phyloP scores from a whole-genome alignment of 352 stramenopile species.

The Phytophthora palmivora region DNA sequence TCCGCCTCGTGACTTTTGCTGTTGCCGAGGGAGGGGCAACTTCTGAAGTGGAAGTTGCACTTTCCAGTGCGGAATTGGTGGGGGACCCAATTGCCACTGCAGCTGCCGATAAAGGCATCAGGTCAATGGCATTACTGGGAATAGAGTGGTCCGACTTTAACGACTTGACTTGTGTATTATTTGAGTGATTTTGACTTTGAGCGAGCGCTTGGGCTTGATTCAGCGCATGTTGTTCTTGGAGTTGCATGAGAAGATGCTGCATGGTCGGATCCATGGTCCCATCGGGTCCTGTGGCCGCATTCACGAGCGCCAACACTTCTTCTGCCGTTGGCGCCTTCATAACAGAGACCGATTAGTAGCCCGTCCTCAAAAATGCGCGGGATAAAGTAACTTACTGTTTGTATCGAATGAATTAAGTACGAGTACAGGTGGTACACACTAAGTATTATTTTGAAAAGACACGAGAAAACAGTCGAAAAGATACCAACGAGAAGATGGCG shows the following conservation, averaged over 20 bases:
- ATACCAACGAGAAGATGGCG: constrained; percentile 17
- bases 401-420: constrained; percentile 8
- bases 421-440: constrained; percentile 1
- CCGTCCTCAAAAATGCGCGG: constrained; percentile 27
- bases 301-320: constrained; percentile 67
- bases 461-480: constrained; percentile 1
- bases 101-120: constrained; percentile 39
- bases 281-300: constrained; percentile 43
- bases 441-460: constrained; percentile 20
- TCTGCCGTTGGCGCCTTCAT: constrained; percentile 61
- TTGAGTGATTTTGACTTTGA: neutral
- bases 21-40: constrained; percentile 4
- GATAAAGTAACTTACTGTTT: constrained; percentile 1
- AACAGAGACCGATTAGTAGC: constrained; percentile 33
- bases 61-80: constrained; percentile 9
- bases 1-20: constrained; percentile 50
- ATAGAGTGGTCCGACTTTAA: constrained; percentile 3
- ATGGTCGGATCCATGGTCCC: constrained; percentile 50
- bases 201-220: constrained; percentile 28
- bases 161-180: constrained; percentile 12
- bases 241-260: constrained; percentile 67
- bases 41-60: constrained; percentile 1
- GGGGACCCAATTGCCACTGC: constrained; percentile 22
- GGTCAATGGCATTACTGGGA: constrained; percentile 26
- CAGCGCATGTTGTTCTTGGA: constrained; percentile 46